These are phyloP conservation scores for Colletotrichum neosansevieriae DNA, from an alignment of 2,329 filamentous ascomycete genomes.

Conservation along the genomic window DNA sequence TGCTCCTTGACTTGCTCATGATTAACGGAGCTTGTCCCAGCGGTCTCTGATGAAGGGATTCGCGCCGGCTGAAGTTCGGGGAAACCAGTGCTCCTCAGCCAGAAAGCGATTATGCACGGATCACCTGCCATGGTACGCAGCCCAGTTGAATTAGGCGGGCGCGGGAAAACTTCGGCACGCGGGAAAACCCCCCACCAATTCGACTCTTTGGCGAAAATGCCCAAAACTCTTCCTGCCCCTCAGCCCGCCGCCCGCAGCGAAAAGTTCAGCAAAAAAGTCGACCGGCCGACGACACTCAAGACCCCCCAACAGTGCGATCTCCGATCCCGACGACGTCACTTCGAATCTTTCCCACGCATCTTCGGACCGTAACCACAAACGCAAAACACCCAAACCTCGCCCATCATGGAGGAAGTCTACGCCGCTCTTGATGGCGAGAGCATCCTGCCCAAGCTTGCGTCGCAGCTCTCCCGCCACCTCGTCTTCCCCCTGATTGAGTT, in stretches of 20 bases:
- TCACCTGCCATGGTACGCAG: too few species aligned
- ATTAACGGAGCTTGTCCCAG: background rate
- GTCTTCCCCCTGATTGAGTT: slow-evolving; percentile 98
- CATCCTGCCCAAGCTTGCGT: slow-evolving; percentile 89
- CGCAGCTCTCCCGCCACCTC: slow-evolving; percentile 93
- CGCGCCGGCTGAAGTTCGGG: slow-evolving; percentile 40
- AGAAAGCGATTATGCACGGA: too few species aligned
- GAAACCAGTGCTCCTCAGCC: background rate
- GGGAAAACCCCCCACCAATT: slow-evolving; percentile 41
- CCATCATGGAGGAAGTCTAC: slow-evolving; percentile 42
- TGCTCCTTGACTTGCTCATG: background rate
- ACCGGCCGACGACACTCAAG: slow-evolving; percentile 25
- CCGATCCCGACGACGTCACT: slow-evolving; percentile 25
- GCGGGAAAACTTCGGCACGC: slow-evolving; percentile 40
- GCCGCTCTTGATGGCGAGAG: slow-evolving; percentile 49
- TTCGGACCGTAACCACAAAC: background rate
- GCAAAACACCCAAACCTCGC: slow-evolving; percentile 10
- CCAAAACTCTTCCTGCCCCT: slow-evolving; percentile 43
- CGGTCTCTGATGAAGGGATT: slow-evolving; percentile 37
- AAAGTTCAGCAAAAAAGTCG: slow-evolving; percentile 29
- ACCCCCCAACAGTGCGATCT: slow-evolving; percentile 44
- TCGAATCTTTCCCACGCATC: background rate
- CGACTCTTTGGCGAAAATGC: slow-evolving; percentile 41
- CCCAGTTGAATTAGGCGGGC: slow-evolving; percentile 23
- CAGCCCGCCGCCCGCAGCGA: slow-evolving; percentile 24